These are phyloP conservation scores for Pisolithus thermaeus DNA, from an alignment of 1,284 basidiomycete species.

Conservation along the genomic window DNA sequence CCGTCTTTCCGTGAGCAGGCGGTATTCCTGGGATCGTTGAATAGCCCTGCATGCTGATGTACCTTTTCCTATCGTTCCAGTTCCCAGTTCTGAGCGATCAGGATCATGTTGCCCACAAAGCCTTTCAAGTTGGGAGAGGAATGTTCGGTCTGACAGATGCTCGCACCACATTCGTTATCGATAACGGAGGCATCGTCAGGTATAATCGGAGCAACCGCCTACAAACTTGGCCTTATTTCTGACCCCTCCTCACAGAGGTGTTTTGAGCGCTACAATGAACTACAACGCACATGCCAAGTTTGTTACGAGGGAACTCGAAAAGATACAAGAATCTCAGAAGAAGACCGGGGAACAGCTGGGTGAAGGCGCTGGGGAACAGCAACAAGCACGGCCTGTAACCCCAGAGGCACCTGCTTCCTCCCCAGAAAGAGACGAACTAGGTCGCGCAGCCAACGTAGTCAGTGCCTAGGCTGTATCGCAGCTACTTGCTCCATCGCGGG, in stretches of 20 bases:
- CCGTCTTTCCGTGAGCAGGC: conserved; percentile 51
- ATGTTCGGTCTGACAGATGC: conserved; percentile 61
- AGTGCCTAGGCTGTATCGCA: conserved; percentile 8
- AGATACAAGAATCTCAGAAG: conserved; percentile 34
- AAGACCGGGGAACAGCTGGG: conserved; percentile 8
- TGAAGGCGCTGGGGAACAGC: not conserved
- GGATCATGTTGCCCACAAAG: conserved; percentile 54
- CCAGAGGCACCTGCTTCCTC: conserved; percentile 4
- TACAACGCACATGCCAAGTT: conserved; percentile 63
- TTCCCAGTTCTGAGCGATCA: conserved; percentile 73
- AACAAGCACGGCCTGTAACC: not conserved
- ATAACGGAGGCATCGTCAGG: conserved; percentile 61
- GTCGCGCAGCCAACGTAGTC: conserved; percentile 14
- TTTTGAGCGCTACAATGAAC: conserved; percentile 51
- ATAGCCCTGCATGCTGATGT: too few species aligned
- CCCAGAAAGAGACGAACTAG: conserved; percentile 13
- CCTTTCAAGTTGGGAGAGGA: conserved; percentile 59
- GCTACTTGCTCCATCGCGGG: not conserved
- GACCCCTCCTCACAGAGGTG: conserved; percentile 36
- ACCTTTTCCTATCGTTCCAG: conserved; percentile 24
- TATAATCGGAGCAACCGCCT: conserved; percentile 18
- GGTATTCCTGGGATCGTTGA: not conserved
- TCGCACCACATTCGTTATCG: conserved; percentile 71
- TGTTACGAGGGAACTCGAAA: conserved; percentile 58
- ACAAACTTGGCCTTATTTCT: not conserved